Base-by-base conservation (phyloP, 495 filamentous ascomycete species). In the Penicillium cosmopolitanum region DNA sequence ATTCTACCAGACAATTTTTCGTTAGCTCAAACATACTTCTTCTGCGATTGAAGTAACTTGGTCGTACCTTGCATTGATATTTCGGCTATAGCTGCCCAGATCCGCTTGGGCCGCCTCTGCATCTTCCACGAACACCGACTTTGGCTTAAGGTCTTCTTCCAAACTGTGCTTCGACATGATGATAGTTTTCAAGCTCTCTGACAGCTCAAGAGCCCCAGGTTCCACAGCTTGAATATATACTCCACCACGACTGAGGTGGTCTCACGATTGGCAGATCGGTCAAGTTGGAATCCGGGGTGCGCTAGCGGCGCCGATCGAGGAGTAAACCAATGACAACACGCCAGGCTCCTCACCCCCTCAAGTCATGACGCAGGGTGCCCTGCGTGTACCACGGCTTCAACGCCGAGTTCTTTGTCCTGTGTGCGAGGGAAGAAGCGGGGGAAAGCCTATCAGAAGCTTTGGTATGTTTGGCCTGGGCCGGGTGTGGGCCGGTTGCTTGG, bases 1-100 rank as follows among this genome's bases (percentile, higher is more conserved):
- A 88, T 86, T 61, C 80, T 85, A 44, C 16, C 3, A 9, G n/a
- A 3, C 15, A 16, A 18, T 44, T 44, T 13, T 5, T 7, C 28
- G 42, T 44, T 13, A 55, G 31, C 9, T 15, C 21, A 42, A 9
- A 2, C 18, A 57, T 10, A 18, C n/a, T 13, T 15, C 21, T 25
- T 25, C 13, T 2, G 23, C 2, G 0, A 13, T 23, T 33, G 25
- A 40, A 38, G 42, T 31, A 3, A 16, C 33, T n/a, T 9, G 25
- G 11, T 42, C 51, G 13, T 38, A 62, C 60, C 60, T 57, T 35
- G 60, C 60, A 54, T 57, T 57, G 31, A 62, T 7, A 48, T 62
- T 62, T 18, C 51, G 60, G 13, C 51, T 62, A 51, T 62, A 62
- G 43, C 44, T 53, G 6, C 58, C 58, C n/a, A 61, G 12, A 16